Evolutionary conservation across 2,329 filamentous ascomycete species (phyloP).

Genomic region (Rhinocladiella similis): DNA sequence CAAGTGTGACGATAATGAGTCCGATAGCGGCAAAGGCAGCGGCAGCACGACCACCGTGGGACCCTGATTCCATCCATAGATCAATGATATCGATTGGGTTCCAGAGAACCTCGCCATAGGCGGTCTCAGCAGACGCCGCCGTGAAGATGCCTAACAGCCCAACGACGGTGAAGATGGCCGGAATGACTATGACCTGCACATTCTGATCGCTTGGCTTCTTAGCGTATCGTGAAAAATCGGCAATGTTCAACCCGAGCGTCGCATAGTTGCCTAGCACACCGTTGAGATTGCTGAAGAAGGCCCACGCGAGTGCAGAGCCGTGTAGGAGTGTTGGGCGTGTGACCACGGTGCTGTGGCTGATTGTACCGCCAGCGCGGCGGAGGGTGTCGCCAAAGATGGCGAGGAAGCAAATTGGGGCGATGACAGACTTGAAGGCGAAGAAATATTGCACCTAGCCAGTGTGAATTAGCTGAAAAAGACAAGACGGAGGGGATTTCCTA

Average conservation of each 20-base stretch:
- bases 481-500: not conserved
- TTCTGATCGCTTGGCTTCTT: conserved; percentile 28
- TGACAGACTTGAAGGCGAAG: conserved; percentile 26
- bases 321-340: conserved; percentile 15
- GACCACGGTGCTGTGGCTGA: conserved; percentile 24
- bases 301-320: conserved; percentile 24
- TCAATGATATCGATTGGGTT: conserved; percentile 25
- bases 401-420: conserved; percentile 26
- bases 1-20: conserved; percentile 45
- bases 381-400: conserved; percentile 23
- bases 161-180: conserved; percentile 25
- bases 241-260: conserved; percentile 26
- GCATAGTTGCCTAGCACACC: conserved; percentile 28
- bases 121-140: conserved; percentile 22
- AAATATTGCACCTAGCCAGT: conserved; percentile 20
- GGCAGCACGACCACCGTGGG: conserved; percentile 34
- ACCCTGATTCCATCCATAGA: conserved; percentile 20
- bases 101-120: conserved; percentile 21
- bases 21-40: conserved; percentile 55
- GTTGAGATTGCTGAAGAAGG: conserved; percentile 26
- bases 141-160: conserved; percentile 26
- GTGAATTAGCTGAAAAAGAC: not conserved
- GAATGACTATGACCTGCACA: conserved; percentile 26
- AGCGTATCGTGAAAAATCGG: conserved; percentile 28
- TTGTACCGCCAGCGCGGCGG: conserved; percentile 26